A percentile compares a stretch with the other conserved stretches of the same genome.
Evolutionary conservation across 768 basidiomycete genomes (phyloP).

Genomic region (Clitopilus hobsonii): DNA sequence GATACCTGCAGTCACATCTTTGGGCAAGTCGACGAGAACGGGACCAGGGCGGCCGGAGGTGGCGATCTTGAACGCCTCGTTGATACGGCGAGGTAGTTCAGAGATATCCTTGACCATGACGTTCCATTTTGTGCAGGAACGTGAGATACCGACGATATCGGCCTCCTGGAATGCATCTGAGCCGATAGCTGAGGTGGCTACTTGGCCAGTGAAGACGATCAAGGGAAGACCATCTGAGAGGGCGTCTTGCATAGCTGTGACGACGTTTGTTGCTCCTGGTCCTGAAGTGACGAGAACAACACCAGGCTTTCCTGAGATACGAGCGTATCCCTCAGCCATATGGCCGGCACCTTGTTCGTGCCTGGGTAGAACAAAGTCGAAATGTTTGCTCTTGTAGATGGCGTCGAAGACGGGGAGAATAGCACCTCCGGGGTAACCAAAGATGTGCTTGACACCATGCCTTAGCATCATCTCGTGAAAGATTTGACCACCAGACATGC

Average conservation of each 20-base stretch:
- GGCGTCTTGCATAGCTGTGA: slow-evolving; percentile 98
- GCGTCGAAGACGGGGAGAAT: slow-evolving; percentile 99
- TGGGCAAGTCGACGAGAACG: slow-evolving; percentile 97
- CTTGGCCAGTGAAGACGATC: slow-evolving; percentile 95
- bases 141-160: slow-evolving; percentile 92
- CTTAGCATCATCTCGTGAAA: slow-evolving; percentile 99
- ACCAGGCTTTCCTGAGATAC: slow-evolving; percentile 95
- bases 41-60: slow-evolving; percentile 96
- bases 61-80: slow-evolving; percentile 99
- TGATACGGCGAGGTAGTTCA: slow-evolving; percentile 92
- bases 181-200: slow-evolving; percentile 99
- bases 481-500: slow-evolving; percentile 93
- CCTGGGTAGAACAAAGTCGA: slow-evolving; percentile 91
- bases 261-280: slow-evolving; percentile 95
- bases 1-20: slow-evolving; percentile 94
- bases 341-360: slow-evolving; percentile 99
- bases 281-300: slow-evolving; percentile 98
- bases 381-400: slow-evolving; percentile 93
- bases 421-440: slow-evolving; percentile 97
- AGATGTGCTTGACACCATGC: slow-evolving; percentile 93
- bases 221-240: slow-evolving; percentile 91
- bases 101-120: slow-evolving; percentile 98
- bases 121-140: slow-evolving; percentile 99
- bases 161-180: slow-evolving; percentile 99
- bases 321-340: slow-evolving; percentile 98